These are phyloP conservation scores for Ceratocystiopsis minuta DNA, from an alignment of 2,329 filamentous ascomycete genomes.

Conservation along the genomic window DNA sequence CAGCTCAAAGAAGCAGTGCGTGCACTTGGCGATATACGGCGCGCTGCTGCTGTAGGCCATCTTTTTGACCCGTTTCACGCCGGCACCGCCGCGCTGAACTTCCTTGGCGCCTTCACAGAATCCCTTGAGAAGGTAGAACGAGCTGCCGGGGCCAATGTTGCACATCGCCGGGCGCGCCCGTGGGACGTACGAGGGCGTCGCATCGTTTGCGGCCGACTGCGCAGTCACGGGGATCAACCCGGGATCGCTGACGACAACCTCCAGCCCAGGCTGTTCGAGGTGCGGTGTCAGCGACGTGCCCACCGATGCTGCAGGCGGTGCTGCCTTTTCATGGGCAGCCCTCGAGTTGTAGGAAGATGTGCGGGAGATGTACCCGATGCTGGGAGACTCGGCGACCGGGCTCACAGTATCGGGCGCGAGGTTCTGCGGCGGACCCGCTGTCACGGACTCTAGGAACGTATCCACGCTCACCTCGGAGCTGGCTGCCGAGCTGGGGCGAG, in stretches of 20 bases:
- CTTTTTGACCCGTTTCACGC: conserved; percentile 32
- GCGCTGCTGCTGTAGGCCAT: conserved; percentile 20
- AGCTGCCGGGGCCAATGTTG: conserved; percentile 26
- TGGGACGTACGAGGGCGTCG: background rate
- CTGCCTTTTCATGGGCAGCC: too few species aligned
- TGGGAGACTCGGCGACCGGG: too few species aligned
- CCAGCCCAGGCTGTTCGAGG: conserved; percentile 5
- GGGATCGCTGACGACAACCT: conserved; percentile 3
- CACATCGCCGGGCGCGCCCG: conserved; percentile 11
- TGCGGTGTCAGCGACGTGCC: too few species aligned
- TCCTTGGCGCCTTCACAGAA: conserved; percentile 38
- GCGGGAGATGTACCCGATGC: too few species aligned
- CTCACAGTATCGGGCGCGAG: too few species aligned
- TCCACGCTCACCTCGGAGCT: too few species aligned
- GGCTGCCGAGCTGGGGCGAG: too few species aligned
- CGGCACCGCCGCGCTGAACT: conserved; percentile 27
- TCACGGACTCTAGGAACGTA: too few species aligned
- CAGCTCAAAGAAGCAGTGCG: conserved; percentile 33
- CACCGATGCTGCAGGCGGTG: too few species aligned
- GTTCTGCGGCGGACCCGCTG: too few species aligned
- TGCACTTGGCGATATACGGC: conserved; percentile 31
- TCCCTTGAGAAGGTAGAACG: conserved; percentile 33
- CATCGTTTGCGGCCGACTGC: too few species aligned
- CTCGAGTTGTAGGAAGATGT: too few species aligned
- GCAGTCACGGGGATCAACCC: conserved; percentile 9